These are phyloP conservation scores for Dendrothele bispora DNA, from an alignment of 768 basidiomycete genomes.

Conservation along the genomic window DNA sequence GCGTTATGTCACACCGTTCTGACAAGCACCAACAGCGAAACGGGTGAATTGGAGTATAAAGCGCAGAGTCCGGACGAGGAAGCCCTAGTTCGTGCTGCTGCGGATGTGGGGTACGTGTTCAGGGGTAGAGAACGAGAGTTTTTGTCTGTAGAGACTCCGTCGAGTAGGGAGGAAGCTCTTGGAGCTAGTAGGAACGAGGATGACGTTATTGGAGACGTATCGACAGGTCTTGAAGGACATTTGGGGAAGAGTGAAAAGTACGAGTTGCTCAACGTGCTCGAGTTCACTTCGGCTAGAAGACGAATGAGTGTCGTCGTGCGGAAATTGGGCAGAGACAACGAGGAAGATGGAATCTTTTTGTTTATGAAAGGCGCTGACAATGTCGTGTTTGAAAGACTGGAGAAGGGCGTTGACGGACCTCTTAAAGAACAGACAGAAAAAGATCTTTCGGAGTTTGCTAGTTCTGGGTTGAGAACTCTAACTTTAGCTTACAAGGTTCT, in stretches of 20 bases:
- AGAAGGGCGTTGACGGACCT: slow-evolving; percentile 60
- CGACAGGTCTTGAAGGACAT: too few relatives aligned
- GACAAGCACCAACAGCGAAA: slow-evolving; percentile 65
- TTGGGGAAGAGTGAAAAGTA: slow-evolving; percentile 57
- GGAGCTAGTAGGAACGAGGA: too few relatives aligned
- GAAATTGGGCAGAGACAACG: slow-evolving; percentile 63
- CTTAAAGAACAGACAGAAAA: slow-evolving; percentile 77
- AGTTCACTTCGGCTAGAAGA: slow-evolving; percentile 92
- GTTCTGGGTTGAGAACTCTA: too few relatives aligned
- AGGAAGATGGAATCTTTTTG: too few relatives aligned
- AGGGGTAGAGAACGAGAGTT: slow-evolving; percentile 83
- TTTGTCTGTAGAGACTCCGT: slow-evolving; percentile 75
- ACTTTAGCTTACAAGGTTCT: too few relatives aligned
- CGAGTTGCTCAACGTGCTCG: slow-evolving; percentile 90
- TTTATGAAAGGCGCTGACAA: slow-evolving; percentile 99
- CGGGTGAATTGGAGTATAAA: slow-evolving; percentile 85
- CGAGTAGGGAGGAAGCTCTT: background rate
- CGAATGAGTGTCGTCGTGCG: slow-evolving; percentile 93
- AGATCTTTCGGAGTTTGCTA: too few relatives aligned
- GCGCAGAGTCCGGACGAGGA: slow-evolving; percentile 98
- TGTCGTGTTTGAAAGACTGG: slow-evolving; percentile 91
- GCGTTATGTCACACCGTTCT: slow-evolving; percentile 97
- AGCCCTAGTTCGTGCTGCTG: slow-evolving; percentile 94
- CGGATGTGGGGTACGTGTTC: slow-evolving; percentile 94
- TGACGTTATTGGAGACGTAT: background rate